Base-by-base conservation (phyloP, 78 protist genomes). In the Dictyostelium firmibasis region DNA sequence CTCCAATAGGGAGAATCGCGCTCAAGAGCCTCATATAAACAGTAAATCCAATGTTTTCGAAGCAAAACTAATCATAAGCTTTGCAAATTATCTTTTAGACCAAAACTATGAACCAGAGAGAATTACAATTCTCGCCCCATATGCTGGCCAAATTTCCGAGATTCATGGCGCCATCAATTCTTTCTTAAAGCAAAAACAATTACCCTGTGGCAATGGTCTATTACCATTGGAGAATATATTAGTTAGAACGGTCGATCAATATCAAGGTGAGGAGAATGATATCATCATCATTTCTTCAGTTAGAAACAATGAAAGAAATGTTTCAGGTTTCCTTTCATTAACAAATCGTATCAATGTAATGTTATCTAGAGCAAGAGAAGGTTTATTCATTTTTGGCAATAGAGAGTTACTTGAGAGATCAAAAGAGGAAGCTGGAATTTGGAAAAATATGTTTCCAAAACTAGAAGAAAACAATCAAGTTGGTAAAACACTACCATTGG, bases 181-280 rank as follows among this genome's bases (percentile, higher is more conserved):
- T 95, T 53, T 98, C 86, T 69, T 98, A 98, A 43, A 98, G 99
- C 25, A 97, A 96, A 38, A 98, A 98, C 53, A 38, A 38, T 2
- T 38, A 38, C 43, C 43, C 2, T 38, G 2, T 38, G 43, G 43
- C 43, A 29, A 88, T 33, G 77, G 7, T 83, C 83, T 29, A 31
- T 95, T 33, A 35, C 97, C 67, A 57, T 97, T 60, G 0, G 94
- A 20, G 91, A 96, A 8, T 10, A 44, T 16, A 97, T 95, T 47
- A 50, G 86, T 98, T 29, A 38, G 98, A 0, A 98, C 99, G 2
- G 99, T 98, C 8, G 99, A 99, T 89, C 85, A 86, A 35, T 96
- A 77, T 92, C 99, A 99, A 79, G 99, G 99, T 14, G 99, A 97
- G 83, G 99, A 99, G 92, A 97, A 97, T 74, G 99, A 99, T 94